Percentiles rank a stretch among this genome's conserved stretches.
These are phyloP conservation scores for Ophiostoma perfectum DNA, from an alignment of 2,329 filamentous ascomycete genomes.

Conservation along the genomic window DNA sequence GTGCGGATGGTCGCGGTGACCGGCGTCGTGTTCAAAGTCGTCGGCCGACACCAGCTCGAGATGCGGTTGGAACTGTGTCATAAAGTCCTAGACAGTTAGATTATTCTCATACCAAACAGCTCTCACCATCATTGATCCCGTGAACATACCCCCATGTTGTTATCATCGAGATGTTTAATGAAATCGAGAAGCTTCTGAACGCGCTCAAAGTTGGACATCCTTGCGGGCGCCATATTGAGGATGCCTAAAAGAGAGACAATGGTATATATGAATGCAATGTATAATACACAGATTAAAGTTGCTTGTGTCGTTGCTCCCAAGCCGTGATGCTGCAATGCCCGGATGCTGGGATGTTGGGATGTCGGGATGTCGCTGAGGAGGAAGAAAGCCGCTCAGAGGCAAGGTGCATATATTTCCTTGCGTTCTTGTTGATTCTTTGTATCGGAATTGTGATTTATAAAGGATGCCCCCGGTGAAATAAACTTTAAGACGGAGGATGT, in stretches of 20 bases:
- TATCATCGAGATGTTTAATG: not conserved
- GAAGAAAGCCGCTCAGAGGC: no score
- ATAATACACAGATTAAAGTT: no score
- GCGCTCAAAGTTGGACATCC: conserved; percentile 17
- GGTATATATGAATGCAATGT: not conserved
- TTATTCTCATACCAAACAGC: no score
- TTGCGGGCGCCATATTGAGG: not conserved
- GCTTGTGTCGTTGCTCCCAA: no score
- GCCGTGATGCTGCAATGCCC: not conserved
- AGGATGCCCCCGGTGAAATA: no score
- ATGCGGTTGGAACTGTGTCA: conserved; percentile 38
- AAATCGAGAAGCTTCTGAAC: conserved; percentile 21
- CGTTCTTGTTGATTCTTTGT: no score
- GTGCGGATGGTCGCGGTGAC: conserved; percentile 20
- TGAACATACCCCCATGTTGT: conserved; percentile 8
- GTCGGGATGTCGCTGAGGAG: no score
- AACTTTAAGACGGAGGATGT: not conserved
- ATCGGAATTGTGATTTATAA: no score
- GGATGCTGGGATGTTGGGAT: no score
- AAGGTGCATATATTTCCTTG: no score
- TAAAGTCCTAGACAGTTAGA: conserved; percentile 35
- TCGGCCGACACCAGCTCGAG: conserved; percentile 38
- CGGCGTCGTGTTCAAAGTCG: conserved; percentile 15
- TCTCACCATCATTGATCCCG: no score
- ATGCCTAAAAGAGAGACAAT: not conserved